Conservation (phyloP, 805 yeast genomes). For the Metschnikowia proteae region DNA sequence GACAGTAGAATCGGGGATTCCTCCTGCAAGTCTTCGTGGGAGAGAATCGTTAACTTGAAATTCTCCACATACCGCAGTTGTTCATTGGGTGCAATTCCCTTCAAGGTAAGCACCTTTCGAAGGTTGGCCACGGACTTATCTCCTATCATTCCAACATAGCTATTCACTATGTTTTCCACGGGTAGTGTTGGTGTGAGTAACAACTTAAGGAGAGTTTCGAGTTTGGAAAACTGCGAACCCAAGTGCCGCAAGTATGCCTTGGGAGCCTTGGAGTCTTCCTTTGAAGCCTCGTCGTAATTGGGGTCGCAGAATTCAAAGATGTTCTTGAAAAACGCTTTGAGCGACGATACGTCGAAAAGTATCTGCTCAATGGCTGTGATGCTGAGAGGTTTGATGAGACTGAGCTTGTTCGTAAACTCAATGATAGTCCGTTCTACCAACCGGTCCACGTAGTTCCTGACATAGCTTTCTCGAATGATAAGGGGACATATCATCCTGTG, state of each 20-base stretch:
- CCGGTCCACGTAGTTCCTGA: conserved; percentile 71
- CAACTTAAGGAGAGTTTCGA: conserved; percentile 68
- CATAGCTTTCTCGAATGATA: conserved; percentile 66
- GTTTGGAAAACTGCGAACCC: conserved; percentile 34
- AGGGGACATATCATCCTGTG: conserved; percentile 49
- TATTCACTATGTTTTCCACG: conserved; percentile 53
- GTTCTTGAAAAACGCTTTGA: conserved; percentile 51
- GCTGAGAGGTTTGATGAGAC: conserved; percentile 60
- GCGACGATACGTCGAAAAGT: conserved; percentile 61
- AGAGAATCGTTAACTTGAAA: conserved; percentile 34
- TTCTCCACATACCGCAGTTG: conserved; percentile 33
- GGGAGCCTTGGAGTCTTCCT: conserved; percentile 17
- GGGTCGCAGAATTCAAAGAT: conserved; percentile 43
- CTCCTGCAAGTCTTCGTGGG: conserved; percentile 25
- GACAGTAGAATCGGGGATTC: conserved; percentile 30
- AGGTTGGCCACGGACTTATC: conserved; percentile 64
- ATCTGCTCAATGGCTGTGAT: conserved; percentile 67
- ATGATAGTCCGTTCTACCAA: conserved; percentile 60
- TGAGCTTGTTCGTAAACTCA: conserved; percentile 55
- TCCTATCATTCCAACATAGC: conserved; percentile 62
- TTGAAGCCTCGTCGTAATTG: conserved; percentile 26
- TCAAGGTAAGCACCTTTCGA: conserved; percentile 58
- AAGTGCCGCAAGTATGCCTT: conserved; percentile 42
- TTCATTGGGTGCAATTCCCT: conserved; percentile 43
- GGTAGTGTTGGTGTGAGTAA: conserved; percentile 65